phyloP scores from a whole-genome alignment of 164 flowering plant species.

The Berberis thunbergii region DNA sequence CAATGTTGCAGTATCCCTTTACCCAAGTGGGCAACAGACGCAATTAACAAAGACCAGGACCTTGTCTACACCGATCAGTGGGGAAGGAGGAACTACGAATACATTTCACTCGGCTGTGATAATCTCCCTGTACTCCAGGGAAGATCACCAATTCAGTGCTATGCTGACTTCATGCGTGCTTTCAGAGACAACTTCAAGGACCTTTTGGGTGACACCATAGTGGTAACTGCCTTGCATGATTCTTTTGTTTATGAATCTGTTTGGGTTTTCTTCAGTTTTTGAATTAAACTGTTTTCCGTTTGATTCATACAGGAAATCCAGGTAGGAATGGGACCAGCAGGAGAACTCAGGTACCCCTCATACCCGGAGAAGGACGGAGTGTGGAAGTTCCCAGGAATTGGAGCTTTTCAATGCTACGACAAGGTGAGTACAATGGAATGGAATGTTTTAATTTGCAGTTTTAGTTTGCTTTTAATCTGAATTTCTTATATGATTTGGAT shows the following conservation, averaged over 20 bases:
- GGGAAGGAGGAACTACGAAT: conserved; percentile 87
- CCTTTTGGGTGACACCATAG: conserved; percentile 85
- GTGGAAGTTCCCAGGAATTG: conserved; percentile 94
- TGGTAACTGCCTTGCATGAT: conserved; percentile 32
- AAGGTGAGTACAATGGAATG: conserved; percentile 35
- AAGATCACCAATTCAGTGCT: conserved; percentile 77
- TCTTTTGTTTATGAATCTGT: not conserved
- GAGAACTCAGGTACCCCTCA: conserved; percentile 93
- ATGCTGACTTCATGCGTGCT: conserved; percentile 82
- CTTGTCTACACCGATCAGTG: conserved; percentile 90
- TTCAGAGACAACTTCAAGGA: conserved; percentile 73
- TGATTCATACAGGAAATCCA: conserved; percentile 69
- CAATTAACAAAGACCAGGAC: conserved; percentile 62
- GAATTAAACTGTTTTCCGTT: not conserved
- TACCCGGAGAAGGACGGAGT: conserved; percentile 86
- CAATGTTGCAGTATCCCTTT: conserved; percentile 64
- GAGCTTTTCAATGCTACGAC: conserved; percentile 95
- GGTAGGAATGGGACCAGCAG: conserved; percentile 99
- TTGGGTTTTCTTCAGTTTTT: too few relatives aligned
- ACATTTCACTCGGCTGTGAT: conserved; percentile 80
- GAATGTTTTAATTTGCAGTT: not conserved
- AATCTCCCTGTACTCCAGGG: conserved; percentile 79
- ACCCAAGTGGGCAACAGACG: conserved; percentile 86
- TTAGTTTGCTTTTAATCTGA: not conserved
- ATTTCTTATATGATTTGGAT: not conserved